Evolutionary conservation across 140 eudicot genomes (phyloP), one percentile per base, ranked within the genome.

Genomic region (Anethum foeniculum): DNA sequence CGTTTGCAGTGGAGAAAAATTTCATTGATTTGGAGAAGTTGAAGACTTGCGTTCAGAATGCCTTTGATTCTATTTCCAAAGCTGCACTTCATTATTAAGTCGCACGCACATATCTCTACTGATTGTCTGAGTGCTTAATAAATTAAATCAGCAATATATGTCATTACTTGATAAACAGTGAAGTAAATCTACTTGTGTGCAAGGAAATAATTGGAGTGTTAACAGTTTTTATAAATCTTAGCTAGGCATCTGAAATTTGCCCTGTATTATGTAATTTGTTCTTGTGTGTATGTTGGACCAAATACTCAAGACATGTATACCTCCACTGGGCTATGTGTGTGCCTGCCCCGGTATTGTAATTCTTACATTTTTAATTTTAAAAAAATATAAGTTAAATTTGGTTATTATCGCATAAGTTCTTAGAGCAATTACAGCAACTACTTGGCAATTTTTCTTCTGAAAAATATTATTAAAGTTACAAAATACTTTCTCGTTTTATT

Each of bases 1-100:
- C 91, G 0, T 77, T 90, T 18, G 93, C 86, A 47, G 67, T 81
- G 7, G 97, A 94, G 84, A 89, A 88, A 80, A 94, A 88, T 19
- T 79, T 82, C 71, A 86, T 94, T 3, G 94, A 94, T 77, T 60
- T 84, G 1, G 36, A 76, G 7, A 92, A 90, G 86, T 90, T 88
- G 83, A 88, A 78, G 74, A 86, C 83, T 34, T 88, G 94, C 82
- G 72, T 84, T 60, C 82, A 90, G 83, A 84, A 88, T 74, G 97
- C 98, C 43, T 90, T 86, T 77, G 86, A 71, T 12, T 64, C 81
- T 47, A 90, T 90, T 71, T 81, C 77, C 79, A 81, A 88, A 72
- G 93, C 85, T 18, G 91, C 97, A 4, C 30, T 79, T 19, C 68
- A 60, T n/a, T 60, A 30, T n/a, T 60, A 60, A 8, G 11, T 54